Percentiles rank a stretch among this genome's conserved stretches.
Conservation (phyloP, 352 stramenopile species). For the Saprolegnia diclina region DNA sequence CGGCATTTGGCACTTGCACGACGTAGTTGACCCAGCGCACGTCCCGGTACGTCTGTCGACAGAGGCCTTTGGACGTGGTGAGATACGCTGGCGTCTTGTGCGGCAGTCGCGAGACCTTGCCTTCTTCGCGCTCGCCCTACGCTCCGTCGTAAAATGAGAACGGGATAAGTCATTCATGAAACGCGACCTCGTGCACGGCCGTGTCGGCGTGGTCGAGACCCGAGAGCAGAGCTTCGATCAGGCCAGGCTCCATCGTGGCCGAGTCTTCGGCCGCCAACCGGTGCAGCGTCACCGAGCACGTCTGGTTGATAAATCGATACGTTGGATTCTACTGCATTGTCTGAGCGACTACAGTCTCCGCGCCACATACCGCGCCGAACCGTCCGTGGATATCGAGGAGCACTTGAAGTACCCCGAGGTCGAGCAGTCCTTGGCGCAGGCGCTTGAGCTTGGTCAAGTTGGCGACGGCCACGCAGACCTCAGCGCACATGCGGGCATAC, state of each 20-base stretch:
- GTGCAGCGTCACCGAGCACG: slow-evolving; percentile 62
- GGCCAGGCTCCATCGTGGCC: slow-evolving; percentile 33
- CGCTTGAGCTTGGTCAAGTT: slow-evolving; percentile 63
- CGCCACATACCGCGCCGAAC: slow-evolving; percentile 30
- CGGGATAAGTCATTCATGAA: not conserved
- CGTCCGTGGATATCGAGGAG: slow-evolving; percentile 41
- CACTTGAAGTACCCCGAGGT: slow-evolving; percentile 29
- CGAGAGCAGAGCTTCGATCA: slow-evolving; percentile 23
- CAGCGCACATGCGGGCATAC: slow-evolving; percentile 43
- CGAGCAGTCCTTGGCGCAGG: slow-evolving; percentile 49
- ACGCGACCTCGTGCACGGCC: slow-evolving; percentile 12
- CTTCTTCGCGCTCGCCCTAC: slow-evolving; percentile 21
- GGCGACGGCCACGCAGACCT: slow-evolving; percentile 53
- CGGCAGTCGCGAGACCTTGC: slow-evolving; percentile 10
- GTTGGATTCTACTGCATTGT: slow-evolving; percentile 8
- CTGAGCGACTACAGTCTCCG: not conserved
- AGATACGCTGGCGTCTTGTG: not conserved
- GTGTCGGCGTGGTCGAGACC: slow-evolving; percentile 21
- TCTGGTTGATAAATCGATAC: slow-evolving; percentile 36
- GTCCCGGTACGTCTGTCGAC: slow-evolving; percentile 21
- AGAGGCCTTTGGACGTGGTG: slow-evolving; percentile 10
- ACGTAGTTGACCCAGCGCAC: slow-evolving; percentile 24
- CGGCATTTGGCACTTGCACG: slow-evolving; percentile 9
- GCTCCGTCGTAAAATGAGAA: not conserved
- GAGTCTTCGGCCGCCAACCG: slow-evolving; percentile 58